Evolutionary conservation across 2,329 filamentous ascomycete genomes (phyloP).

Genomic region (Didymella arachidicola): DNA sequence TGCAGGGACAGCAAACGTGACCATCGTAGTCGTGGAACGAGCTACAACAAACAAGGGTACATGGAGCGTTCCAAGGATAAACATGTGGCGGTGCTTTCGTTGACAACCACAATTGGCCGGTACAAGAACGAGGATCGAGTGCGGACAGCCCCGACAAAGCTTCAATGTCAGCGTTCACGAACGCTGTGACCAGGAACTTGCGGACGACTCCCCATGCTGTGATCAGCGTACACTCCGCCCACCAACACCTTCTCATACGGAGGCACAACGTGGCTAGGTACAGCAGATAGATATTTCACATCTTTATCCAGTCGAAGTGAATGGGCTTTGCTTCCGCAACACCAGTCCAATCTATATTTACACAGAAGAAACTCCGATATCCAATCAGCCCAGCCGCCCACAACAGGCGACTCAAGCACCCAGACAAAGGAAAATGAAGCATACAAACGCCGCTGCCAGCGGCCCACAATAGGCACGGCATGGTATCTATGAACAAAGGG

Average conservation of each 20-base stretch:
- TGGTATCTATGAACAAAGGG: slow-evolving; percentile 38
- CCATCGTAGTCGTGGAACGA: neutral
- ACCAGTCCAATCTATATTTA: slow-evolving; percentile 17
- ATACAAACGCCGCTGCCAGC: slow-evolving; percentile 13
- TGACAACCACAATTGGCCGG: too few species aligned
- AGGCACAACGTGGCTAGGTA: neutral
- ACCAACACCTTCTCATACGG: neutral
- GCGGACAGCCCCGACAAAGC: neutral
- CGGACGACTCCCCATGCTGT: neutral
- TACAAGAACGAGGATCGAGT: neutral
- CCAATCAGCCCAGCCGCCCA: slow-evolving; percentile 8
- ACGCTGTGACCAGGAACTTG: too few species aligned
- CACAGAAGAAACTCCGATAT: slow-evolving; percentile 5
- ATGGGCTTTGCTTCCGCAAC: slow-evolving; percentile 4
- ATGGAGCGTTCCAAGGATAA: neutral
- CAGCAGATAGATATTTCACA: neutral
- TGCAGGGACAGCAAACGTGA: neutral
- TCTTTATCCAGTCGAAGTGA: slow-evolving; percentile 8
- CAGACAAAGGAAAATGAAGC: slow-evolving; percentile 12
- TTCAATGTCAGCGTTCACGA: neutral
- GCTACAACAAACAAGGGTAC: neutral
- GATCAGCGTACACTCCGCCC: neutral
- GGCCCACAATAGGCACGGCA: slow-evolving; percentile 30
- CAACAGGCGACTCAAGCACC: slow-evolving; percentile 20
- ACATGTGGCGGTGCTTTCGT: neutral